phyloP scores from a whole-genome alignment of 495 filamentous ascomycete species.

The Astrothelium macrocarpum region DNA sequence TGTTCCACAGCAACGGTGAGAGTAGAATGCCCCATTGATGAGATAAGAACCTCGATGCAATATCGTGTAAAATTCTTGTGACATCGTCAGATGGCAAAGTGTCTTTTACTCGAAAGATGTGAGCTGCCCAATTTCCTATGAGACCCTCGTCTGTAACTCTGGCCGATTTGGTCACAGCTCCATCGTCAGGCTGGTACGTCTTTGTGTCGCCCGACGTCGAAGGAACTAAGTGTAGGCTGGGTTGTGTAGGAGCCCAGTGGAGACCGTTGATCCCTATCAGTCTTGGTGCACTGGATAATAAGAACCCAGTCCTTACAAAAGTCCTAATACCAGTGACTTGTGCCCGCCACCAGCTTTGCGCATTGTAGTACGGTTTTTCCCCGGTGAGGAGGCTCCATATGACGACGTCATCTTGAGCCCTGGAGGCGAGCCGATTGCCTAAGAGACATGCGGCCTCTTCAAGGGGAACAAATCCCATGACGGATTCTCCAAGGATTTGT shows the following conservation, averaged over 20 bases:
- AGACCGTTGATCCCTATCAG: not conserved
- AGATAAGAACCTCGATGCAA: not conserved
- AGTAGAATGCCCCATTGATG: not conserved
- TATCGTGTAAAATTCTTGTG: not conserved
- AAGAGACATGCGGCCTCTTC: conserved; percentile 13
- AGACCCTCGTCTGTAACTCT: not conserved
- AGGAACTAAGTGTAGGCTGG: not conserved
- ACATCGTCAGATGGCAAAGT: not conserved
- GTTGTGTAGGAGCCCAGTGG: not conserved
- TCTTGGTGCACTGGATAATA: conserved; percentile 12
- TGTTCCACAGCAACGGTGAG: not conserved
- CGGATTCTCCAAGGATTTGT: not conserved
- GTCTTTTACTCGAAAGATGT: not conserved
- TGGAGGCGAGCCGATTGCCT: conserved; percentile 20
- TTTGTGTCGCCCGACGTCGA: not conserved
- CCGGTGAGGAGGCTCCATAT: conserved; percentile 23
- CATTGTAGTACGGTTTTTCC: conserved; percentile 5
- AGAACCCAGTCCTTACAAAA: conserved; percentile 11
- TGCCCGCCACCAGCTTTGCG: conserved; percentile 15
- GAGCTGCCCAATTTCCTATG: not conserved
- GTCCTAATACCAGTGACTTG: conserved; percentile 1
- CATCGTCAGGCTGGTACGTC: not conserved
- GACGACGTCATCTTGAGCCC: conserved; percentile 14
- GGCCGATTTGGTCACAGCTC: not conserved
- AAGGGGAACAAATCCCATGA: conserved; percentile 12